Evolutionary conservation across 2,329 filamentous ascomycete species (phyloP).

Genomic region (Fusarium algeriense): DNA sequence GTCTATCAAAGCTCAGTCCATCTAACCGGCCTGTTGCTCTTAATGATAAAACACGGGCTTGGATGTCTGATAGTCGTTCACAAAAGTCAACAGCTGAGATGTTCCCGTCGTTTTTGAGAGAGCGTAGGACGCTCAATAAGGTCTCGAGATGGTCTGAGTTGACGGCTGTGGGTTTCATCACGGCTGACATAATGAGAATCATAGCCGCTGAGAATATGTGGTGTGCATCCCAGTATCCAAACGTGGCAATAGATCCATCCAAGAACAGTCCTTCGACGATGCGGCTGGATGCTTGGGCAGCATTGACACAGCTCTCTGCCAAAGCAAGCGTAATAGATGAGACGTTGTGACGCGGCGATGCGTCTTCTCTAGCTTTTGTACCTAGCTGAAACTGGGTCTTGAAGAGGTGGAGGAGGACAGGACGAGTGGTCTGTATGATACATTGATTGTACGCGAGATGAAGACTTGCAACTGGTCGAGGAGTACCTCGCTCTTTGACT

Average conservation of each 20-base stretch:
- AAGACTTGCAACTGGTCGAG: conserved; percentile 44
- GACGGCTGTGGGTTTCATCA: conserved; percentile 46
- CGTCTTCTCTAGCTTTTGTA: conserved; percentile 8
- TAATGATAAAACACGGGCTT: conserved; percentile 33
- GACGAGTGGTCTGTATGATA: conserved; percentile 52
- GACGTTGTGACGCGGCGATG: conserved; percentile 33
- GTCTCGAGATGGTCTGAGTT: conserved; percentile 49
- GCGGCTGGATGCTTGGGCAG: conserved; percentile 46
- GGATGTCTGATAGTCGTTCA: conserved; percentile 45
- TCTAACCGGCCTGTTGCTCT: conserved; percentile 30
- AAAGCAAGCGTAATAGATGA: conserved; percentile 50
- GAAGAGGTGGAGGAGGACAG: conserved; percentile 49
- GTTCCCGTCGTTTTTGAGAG: conserved; percentile 49
- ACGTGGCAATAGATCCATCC: conserved; percentile 44
- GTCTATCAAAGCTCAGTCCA: neutral
- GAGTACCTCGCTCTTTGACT: conserved; percentile 44
- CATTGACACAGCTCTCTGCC: conserved; percentile 51
- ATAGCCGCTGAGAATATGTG: conserved; percentile 51
- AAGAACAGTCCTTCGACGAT: conserved; percentile 46
- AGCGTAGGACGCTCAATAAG: conserved; percentile 46
- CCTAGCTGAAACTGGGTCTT: conserved; percentile 48
- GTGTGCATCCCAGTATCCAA: conserved; percentile 52
- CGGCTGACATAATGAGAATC: conserved; percentile 49
- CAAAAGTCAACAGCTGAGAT: conserved; percentile 49
- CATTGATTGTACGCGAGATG: conserved; percentile 52